Evolutionary conservation across 2,329 filamentous ascomycete species (phyloP), one percentile per base, ranked within the genome.

Genomic region (Fusarium torulosum): DNA sequence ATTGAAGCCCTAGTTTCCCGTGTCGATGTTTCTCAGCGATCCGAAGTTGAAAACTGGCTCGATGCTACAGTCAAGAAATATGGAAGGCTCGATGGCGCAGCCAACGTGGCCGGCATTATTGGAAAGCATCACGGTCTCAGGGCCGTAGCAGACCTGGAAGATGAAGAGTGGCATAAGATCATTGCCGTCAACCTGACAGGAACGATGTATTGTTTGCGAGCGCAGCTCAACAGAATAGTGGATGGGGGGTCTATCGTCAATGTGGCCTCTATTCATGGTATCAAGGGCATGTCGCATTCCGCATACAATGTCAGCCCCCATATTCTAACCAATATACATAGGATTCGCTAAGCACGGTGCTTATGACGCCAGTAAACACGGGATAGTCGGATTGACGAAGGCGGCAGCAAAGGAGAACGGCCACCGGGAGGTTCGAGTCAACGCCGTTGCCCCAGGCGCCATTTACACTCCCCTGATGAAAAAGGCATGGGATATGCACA

Each of bases 221-320:
- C 81, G 31, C 75, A 83, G 74, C 76, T 84, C 77, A 79, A 21
- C 74, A 80, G 67, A 41, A 72, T 77, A 47, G 67, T 56, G 27
- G 67, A 77, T 35, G 81, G 83, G 3, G 85, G 85, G 9, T 86
- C 85, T 60, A 88, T 90, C 70, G 87, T 90, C 53, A 89, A 87
- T 71, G 79, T 85, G 27, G 79, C 83, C 25, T 86, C 83, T 43
- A 83, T 79, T 53, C 75, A 78, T 52, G 75, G 76, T 29, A 70
- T 84, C 33, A 82, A 85, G 37, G 86, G 86, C 70, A 70, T 15
- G 75, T 72, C 44, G 19, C 43, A 35, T 21, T 40, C 54, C 33
- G 37, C 53, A 19, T 8, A 50, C 37, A 21, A 40, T 27, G 23
- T 19, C 10, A 59, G 40, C 19, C 21, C 21, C 41, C 17, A 17